Percentiles rank a stretch among this genome's conserved stretches.
These are phyloP conservation scores for Mycena galopus DNA, from an alignment of 768 basidiomycete species.

Conservation along the genomic window DNA sequence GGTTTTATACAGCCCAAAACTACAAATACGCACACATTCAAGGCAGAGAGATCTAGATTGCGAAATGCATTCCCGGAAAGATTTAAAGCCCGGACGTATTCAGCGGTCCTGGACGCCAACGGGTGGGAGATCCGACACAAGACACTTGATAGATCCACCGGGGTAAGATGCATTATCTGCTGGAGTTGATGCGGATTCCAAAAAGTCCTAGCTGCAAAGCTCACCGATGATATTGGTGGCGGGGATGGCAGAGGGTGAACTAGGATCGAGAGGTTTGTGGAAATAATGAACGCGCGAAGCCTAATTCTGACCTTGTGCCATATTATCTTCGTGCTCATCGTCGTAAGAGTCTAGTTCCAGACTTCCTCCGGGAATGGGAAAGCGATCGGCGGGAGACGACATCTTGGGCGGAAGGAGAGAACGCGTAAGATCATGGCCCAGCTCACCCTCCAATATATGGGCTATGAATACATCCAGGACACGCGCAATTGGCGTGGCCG, in stretches of 20 bases:
- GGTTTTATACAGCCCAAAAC: neutral
- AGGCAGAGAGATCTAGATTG: conserved; percentile 13
- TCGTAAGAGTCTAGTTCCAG: conserved; percentile 30
- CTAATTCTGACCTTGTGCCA: neutral
- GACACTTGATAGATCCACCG: conserved; percentile 11
- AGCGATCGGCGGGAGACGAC: conserved; percentile 9
- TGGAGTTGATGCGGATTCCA: neutral
- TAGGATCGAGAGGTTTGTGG: neutral
- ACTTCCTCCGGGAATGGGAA: conserved; percentile 33
- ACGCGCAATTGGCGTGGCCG: conserved; percentile 22
- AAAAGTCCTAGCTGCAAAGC: neutral
- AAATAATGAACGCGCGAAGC: neutral
- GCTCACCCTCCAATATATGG: neutral
- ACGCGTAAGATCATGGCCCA: neutral
- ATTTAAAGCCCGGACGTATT: conserved; percentile 21
- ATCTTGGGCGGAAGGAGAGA: neutral
- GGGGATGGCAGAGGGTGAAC: neutral
- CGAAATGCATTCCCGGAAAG: conserved; percentile 33
- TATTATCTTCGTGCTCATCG: conserved; percentile 7
- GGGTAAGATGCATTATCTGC: conserved; percentile 29
- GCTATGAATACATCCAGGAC: conserved; percentile 8
- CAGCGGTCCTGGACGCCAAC: conserved; percentile 23
- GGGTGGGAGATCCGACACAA: conserved; percentile 25
- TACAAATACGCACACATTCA: conserved; percentile 27
- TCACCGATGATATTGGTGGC: conserved; percentile 16